These are phyloP conservation scores for Sphaerulina populicola DNA, from an alignment of 2,329 filamentous ascomycete genomes.

Conservation along the genomic window DNA sequence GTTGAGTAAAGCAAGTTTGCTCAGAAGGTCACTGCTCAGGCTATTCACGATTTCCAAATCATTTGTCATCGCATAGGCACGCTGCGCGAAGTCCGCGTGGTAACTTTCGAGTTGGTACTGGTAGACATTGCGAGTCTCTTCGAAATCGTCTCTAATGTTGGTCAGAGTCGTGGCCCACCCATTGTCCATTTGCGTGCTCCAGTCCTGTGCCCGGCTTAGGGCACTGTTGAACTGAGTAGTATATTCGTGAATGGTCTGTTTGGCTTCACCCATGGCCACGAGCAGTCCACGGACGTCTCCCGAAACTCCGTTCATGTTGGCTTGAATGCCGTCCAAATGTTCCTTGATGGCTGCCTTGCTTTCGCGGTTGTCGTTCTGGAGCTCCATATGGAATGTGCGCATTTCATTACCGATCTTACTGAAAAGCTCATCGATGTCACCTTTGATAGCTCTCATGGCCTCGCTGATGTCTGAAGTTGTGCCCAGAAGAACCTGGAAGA, in stretches of 20 bases:
- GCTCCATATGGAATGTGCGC: conserved; percentile 15
- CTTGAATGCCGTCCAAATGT: conserved; percentile 1
- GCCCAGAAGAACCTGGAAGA: conserved; percentile 11
- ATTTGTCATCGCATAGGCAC: conserved; percentile 1
- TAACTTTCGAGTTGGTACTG: conserved; percentile 1
- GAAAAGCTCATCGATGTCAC: conserved; percentile 14
- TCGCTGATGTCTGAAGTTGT: conserved; percentile 1
- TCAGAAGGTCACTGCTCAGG: not conserved
- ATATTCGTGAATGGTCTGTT: not conserved
- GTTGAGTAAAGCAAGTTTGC: conserved; percentile 1
- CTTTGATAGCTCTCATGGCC: not conserved
- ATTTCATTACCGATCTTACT: conserved; percentile 10
- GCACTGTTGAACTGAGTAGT: conserved; percentile 1
- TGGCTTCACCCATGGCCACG: conserved; percentile 1
- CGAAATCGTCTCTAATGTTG: not conserved
- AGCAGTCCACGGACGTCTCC: conserved; percentile 1
- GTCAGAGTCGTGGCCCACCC: not conserved
- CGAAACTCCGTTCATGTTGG: conserved; percentile 4
- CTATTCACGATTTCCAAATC: conserved; percentile 1
- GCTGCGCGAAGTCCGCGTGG: conserved; percentile 2
- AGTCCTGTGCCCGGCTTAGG: conserved; percentile 1
- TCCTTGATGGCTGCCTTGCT: conserved; percentile 4
- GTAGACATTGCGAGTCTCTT: not conserved
- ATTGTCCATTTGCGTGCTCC: not conserved
- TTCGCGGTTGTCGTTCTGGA: conserved; percentile 14